Evolutionary conservation across 164 flowering plant genomes (phyloP).

Genomic region (Vitis rupestris): DNA sequence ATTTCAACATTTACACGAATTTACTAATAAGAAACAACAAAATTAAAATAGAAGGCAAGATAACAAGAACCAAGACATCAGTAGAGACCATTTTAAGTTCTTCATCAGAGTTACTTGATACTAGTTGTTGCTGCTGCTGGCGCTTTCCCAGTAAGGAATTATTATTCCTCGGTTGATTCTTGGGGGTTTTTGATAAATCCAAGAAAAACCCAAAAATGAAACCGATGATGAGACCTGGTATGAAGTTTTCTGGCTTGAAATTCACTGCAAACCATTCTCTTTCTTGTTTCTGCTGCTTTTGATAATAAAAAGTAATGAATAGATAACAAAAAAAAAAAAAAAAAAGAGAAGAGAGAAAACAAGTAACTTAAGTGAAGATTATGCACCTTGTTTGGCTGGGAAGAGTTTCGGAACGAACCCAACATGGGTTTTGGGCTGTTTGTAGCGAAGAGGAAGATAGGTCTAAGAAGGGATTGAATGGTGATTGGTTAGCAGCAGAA

Average conservation of each 20-base stretch:
- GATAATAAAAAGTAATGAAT: slow-evolving; percentile 8
- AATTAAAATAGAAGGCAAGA: not conserved
- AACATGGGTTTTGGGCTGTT: slow-evolving; percentile 18
- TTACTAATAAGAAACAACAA: not conserved
- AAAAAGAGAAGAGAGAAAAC: not conserved
- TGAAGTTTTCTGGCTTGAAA: slow-evolving; percentile 70
- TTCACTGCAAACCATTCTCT: slow-evolving; percentile 45
- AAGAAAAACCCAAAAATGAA: slow-evolving; percentile 68
- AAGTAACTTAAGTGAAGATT: not conserved
- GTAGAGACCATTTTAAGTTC: slow-evolving; percentile 76
- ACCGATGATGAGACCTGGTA: slow-evolving; percentile 85
- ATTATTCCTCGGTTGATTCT: slow-evolving; percentile 14
- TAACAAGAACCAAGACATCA: not conserved
- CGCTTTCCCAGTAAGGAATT: slow-evolving; percentile 18
- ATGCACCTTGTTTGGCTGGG: slow-evolving; percentile 29
- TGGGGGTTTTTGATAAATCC: slow-evolving; percentile 51
- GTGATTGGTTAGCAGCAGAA: too few species aligned
- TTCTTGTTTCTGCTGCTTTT: slow-evolving; percentile 33
- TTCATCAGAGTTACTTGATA: slow-evolving; percentile 33
- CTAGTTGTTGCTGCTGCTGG: slow-evolving; percentile 23
- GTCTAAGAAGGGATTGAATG: not conserved
- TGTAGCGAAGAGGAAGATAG: not conserved
- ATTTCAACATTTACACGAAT: not conserved
- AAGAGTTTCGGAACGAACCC: slow-evolving; percentile 16
- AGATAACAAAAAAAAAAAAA: not conserved